These are phyloP conservation scores for Mycena citricolor DNA, from an alignment of 1,284 basidiomycete species.

Conservation along the genomic window DNA sequence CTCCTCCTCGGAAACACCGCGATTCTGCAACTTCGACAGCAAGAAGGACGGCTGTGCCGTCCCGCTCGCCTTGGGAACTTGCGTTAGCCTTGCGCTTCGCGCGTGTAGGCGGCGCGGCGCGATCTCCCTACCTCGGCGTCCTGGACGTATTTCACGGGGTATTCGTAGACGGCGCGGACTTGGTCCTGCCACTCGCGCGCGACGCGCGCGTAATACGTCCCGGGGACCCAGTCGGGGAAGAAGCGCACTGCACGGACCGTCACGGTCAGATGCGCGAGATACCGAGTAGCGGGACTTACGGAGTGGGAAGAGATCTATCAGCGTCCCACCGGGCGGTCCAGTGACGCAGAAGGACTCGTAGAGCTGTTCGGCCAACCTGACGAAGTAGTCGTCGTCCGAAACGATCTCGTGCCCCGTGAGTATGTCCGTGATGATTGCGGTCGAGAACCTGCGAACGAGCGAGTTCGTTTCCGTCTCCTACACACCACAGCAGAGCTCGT, in stretches of 20 bases:
- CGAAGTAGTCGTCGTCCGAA: slow-evolving; percentile 30
- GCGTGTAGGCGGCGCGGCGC: background rate
- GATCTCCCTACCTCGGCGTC: slow-evolving; percentile 4
- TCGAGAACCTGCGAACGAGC: slow-evolving; percentile 23
- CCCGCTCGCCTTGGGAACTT: slow-evolving; percentile 8
- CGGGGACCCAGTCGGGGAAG: slow-evolving; percentile 17
- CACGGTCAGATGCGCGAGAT: background rate
- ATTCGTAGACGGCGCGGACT: slow-evolving; percentile 10
- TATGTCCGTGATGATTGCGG: slow-evolving; percentile 28
- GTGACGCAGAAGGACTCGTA: slow-evolving; percentile 9
- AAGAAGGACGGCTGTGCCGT: slow-evolving; percentile 25
- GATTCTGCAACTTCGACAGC: slow-evolving; percentile 27
- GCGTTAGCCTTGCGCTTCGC: background rate
- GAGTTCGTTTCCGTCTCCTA: background rate
- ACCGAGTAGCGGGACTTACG: slow-evolving; percentile 18
- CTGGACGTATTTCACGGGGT: slow-evolving; percentile 13
- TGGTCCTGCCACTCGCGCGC: slow-evolving; percentile 14
- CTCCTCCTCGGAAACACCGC: slow-evolving; percentile 16
- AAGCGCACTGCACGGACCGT: slow-evolving; percentile 8
- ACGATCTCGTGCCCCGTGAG: slow-evolving; percentile 33
- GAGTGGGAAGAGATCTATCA: slow-evolving; percentile 27
- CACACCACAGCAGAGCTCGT: background rate
- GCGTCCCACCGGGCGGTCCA: slow-evolving; percentile 22
- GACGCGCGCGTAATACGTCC: slow-evolving; percentile 10
- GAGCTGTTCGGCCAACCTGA: slow-evolving; percentile 26